phyloP scores from a whole-genome alignment of 768 basidiomycete species.

The Pleurotus eryngii region DNA sequence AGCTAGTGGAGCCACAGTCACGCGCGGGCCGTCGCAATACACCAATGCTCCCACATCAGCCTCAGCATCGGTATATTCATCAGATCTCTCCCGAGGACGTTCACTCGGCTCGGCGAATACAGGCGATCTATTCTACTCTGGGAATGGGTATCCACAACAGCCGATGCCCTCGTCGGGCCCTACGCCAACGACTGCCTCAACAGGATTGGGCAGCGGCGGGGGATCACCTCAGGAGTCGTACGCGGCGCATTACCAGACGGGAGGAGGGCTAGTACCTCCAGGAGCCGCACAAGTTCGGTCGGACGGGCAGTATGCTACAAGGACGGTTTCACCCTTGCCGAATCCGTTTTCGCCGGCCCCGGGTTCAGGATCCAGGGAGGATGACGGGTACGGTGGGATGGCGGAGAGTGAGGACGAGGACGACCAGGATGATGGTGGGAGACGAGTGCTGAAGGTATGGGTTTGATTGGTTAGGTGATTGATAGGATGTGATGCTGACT shows the following conservation, averaged over 20 bases:
- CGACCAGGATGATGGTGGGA: conserved; percentile 15
- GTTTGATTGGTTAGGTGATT: background rate
- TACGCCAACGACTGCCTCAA: background rate
- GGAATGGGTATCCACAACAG: background rate
- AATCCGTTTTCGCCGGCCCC: conserved; percentile 11
- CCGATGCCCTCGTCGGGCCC: background rate
- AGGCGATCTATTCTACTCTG: background rate
- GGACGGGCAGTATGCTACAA: background rate
- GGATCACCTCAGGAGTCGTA: conserved; percentile 2
- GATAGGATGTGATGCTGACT: background rate
- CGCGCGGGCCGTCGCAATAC: conserved; percentile 14
- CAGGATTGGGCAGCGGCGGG: no score
- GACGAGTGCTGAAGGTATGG: conserved; percentile 31
- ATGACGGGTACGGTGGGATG: conserved; percentile 10
- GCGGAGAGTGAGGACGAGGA: conserved; percentile 14
- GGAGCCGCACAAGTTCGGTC: background rate
- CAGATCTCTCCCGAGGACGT: conserved; percentile 11
- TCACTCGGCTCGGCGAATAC: conserved; percentile 6
- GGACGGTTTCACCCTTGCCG: conserved; percentile 3
- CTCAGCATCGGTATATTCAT: background rate
- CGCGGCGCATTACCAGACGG: conserved; percentile 8
- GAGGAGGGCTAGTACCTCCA: background rate
- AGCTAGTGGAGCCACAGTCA: conserved; percentile 7
- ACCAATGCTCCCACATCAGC: conserved; percentile 1
- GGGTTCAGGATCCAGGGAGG: conserved; percentile 1